A percentile compares a stretch with the other conserved stretches of the same genome.
Conservation (phyloP, 257 asterid species). For the Mitragyna speciosa region DNA sequence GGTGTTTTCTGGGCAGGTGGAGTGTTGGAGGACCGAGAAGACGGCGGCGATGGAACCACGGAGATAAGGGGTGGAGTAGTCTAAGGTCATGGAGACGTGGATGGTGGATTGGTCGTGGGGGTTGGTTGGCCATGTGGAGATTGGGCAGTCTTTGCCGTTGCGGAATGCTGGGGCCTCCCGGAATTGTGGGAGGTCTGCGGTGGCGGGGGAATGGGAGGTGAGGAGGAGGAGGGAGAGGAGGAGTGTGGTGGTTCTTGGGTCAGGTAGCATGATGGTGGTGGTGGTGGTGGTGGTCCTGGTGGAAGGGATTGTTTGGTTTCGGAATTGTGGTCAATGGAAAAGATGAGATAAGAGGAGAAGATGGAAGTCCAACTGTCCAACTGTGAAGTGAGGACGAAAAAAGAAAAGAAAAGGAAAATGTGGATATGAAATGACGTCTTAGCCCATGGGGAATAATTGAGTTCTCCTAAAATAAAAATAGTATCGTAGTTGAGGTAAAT, state of each 20-base stretch:
- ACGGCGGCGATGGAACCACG: conserved; percentile 90
- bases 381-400: not conserved
- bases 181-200: conserved; percentile 51
- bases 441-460: not conserved
- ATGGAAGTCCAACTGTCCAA: conserved; percentile 7
- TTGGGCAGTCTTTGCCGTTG: conserved; percentile 59
- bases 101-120: conserved; percentile 43
- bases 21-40: conserved; percentile 83
- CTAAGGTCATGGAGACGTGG: conserved; percentile 88
- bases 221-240: conserved; percentile 27
- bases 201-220: conserved; percentile 17
- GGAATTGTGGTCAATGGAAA: conserved; percentile 4
- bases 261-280: conserved; percentile 24
- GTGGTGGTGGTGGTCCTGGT: conserved; percentile 2
- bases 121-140: conserved; percentile 27
- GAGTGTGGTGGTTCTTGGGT: conserved; percentile 28
- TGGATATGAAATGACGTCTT: conserved; percentile 7
- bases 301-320: not conserved
- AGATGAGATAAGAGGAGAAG: conserved; percentile 7
- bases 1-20: conserved; percentile 80
- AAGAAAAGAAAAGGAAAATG: not conserved
- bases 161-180: conserved; percentile 87
- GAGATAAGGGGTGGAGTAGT: conserved; percentile 84
- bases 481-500: no score
- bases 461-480: no score